Evolutionary conservation across 805 yeast genomes (phyloP), one percentile per base, ranked within the genome.

Genomic region (Candida oleophila): DNA sequence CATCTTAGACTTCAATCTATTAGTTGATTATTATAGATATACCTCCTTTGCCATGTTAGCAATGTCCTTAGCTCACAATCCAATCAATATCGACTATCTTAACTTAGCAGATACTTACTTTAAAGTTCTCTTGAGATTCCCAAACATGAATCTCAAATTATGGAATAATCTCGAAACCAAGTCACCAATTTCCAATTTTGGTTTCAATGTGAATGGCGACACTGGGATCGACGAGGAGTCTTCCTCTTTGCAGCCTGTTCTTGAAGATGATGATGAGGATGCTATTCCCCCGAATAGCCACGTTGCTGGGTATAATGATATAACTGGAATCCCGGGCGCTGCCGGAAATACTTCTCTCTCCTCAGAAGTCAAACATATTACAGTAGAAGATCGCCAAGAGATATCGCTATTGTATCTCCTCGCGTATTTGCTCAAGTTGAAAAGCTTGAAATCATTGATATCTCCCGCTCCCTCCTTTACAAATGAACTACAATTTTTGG

Each of bases 321-420:
- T 36, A 36, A 36, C 22, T 9, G 39, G 39, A 4, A 20, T 36
- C 16, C 39, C 19, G 4, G 4, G 22, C 8, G 16, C 39, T 16
- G 39, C 39, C 18, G 39, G 39, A 36, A 15, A 16, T 7, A 36
- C 19, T 9, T 36, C 39, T 9, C 19, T 16, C 7, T 34, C 37
- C 5, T 8, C 20, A 8, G 22, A 16, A 12, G 4, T 14, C 8
- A 12, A 8, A 16, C 46, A 33, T 28, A 15, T 41, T 45, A 38
- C 41, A 9, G 30, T 55, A 14, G 25, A 34, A 25, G 56, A 58
- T 37, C 54, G 72, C 44, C 68, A 61, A 42, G 71, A 68, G 48
- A 50, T 66, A 3, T 55, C 71, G 2, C 52, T 66, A 42, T 40
- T 66, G 48, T 67, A 51, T 38, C 43, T 60, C 1, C 42, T 68